Evolutionary conservation across 768 basidiomycete species (phyloP), one percentile per base, ranked within the genome.

Genomic region (Mrakia gelida): DNA sequence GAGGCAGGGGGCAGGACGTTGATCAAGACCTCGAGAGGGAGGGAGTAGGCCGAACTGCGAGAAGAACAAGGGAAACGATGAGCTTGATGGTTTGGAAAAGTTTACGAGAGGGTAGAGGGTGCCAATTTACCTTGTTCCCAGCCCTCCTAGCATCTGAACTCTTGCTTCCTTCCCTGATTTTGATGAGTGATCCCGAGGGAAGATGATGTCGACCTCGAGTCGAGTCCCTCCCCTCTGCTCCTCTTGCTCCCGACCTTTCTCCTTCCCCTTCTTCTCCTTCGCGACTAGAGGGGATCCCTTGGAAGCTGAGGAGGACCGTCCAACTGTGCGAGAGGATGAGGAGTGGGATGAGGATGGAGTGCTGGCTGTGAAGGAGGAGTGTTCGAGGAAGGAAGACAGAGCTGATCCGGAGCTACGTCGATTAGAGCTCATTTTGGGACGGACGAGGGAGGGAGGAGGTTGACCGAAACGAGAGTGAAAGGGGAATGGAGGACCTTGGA

Each of bases 181-280:
- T 2, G 65, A 68, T 0, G 65, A 38, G 28, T 23, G 21, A 3
- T 68, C 65, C 3, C 38, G 15, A 26, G 34, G 18, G 34, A 70
- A 70, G 67, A 0, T 21, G 15, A 70, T 23, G 18, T 43, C 26
- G 67, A 70, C 67, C 67, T 70, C 8, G 32, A 70, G 26, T 10
- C 67, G 16, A 32, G 41, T 41, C 7, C 67, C 26, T 38, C 38
- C 38, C 3, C 10, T 11, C 21, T 26, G 34, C 13, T 70, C 67
- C 34, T 67, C 32, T 9, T 41, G 18, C 23, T 70, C 67, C 67
- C 38, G 45, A 4, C 67, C 67, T 26, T 70, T 70, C 23, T 41
- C 67, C 67, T 70, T 70, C 32, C 38, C 67, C 67, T 70, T 70
- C 34, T n/a, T 23, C 67, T 67, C 38, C 32, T 67, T 32, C 1